A percentile compares a stretch with the other conserved stretches of the same genome.
These are phyloP conservation scores for Trifolium subterraneum DNA, from an alignment of 306 rosid species.

Conservation along the genomic window DNA sequence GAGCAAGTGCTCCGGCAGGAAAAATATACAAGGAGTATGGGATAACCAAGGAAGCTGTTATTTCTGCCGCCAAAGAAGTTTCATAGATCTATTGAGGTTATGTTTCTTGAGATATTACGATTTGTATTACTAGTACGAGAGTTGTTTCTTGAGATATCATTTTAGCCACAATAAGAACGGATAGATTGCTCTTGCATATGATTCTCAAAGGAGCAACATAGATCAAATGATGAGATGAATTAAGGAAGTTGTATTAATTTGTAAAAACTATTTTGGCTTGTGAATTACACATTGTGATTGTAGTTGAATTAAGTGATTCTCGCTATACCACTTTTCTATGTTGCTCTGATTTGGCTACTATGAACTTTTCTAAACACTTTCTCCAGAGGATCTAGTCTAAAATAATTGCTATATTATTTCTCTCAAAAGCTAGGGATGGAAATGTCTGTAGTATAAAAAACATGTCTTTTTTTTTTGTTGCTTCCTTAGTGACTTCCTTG, in stretches of 20 bases:
- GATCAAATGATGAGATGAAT: constrained; percentile 53
- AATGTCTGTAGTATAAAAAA: neutral
- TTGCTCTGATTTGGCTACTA: constrained; percentile 18
- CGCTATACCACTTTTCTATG: constrained; percentile 25
- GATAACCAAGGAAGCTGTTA: constrained; percentile 85
- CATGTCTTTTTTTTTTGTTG: neutral
- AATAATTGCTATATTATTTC: neutral
- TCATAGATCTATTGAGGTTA: constrained; percentile 42
- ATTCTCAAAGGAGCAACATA: constrained; percentile 52
- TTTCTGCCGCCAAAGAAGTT: constrained; percentile 83
- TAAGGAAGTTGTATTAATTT: constrained; percentile 54
- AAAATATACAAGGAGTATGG: constrained; percentile 92
- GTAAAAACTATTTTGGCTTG: constrained; percentile 60
- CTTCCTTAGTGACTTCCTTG: constrained; percentile 14
- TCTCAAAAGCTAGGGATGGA: constrained; percentile 18
- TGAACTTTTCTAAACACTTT: neutral
- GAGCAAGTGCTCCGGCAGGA: constrained; percentile 99
- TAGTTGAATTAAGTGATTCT: constrained; percentile 53
- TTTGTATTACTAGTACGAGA: constrained; percentile 40
- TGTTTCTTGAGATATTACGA: constrained; percentile 7
- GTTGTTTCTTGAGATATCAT: constrained; percentile 51
- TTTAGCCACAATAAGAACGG: constrained; percentile 52
- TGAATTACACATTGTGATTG: constrained; percentile 57
- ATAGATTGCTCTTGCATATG: constrained; percentile 45
- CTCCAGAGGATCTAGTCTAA: neutral